Evolutionary conservation across 345 rosid genomes (phyloP).

Genomic region (Populus euphratica): DNA sequence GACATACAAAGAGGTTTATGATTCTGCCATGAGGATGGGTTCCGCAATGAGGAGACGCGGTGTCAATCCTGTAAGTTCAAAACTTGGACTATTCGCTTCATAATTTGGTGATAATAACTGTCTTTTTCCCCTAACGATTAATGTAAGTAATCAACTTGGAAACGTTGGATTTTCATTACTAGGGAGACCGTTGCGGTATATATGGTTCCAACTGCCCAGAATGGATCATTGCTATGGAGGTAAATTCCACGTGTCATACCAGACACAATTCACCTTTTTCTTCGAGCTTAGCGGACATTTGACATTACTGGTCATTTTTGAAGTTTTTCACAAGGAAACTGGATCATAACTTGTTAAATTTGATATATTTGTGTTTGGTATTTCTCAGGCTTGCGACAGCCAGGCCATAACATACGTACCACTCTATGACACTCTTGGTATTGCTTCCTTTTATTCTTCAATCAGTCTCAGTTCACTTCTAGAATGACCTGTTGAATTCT

Average conservation of each 20-base stretch:
- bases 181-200: slow-evolving; percentile 89
- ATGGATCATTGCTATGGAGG: slow-evolving; percentile 93
- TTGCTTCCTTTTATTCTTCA: not conserved
- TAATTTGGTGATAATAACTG: not conserved
- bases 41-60: slow-evolving; percentile 67
- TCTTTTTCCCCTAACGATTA: not conserved
- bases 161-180: not conserved
- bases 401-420: slow-evolving; percentile 80
- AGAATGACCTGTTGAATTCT: not conserved
- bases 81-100: not conserved
- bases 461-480: not conserved
- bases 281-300: not conserved
- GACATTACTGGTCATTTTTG: not conserved
- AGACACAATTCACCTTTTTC: not conserved
- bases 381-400: slow-evolving; percentile 71
- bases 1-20: slow-evolving; percentile 70
- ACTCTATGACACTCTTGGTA: slow-evolving; percentile 64
- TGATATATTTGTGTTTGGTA: not conserved
- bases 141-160: not conserved
- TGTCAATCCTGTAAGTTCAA: slow-evolving; percentile 59
- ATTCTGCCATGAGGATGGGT: slow-evolving; percentile 56
- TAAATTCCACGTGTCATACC: slow-evolving; percentile 6
- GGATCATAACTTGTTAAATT: not conserved
- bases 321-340: not conserved
- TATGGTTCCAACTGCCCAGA: slow-evolving; percentile 85